Evolutionary conservation across 2,329 filamentous ascomycete species (phyloP), one percentile per base, ranked within the genome.

Genomic region (Cadophora luteo-olivacea): DNA sequence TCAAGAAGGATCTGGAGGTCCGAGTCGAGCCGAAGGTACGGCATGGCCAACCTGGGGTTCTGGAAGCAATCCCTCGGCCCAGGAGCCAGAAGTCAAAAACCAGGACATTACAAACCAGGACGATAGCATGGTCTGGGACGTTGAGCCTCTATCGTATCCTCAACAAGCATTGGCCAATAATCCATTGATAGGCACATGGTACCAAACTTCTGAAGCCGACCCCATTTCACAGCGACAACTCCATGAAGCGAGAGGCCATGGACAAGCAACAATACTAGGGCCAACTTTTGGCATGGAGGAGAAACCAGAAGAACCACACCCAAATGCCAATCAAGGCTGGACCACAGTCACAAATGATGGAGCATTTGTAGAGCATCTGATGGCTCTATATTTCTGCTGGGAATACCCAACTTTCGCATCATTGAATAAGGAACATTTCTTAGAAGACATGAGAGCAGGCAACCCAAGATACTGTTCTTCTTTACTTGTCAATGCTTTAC

Each of bases 381-480:
- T 92, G 64, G 83, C 86, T 0, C 81, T 92, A 38, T 92, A 92
- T 79, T 92, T 92, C 72, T 91, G 89, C 80, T 93, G 91, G 86
- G 87, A 91, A 72, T 92, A 93, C 76, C 89, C 91, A 2, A 92
- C 90, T 14, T 92, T 92, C 78, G 87, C 90, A 3, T 87, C 91
- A 2, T 84, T 93, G 55, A 91, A 89, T 88, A 77, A 77, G 60
- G 75, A 77, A 49, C 73, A 77, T 64, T 77, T 77, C 54, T 29
- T 77, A 22, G 67, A 73, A 41, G 73, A 74, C 52, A 77, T 75
- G 57, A 61, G 62, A 45, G 55, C 32, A 7, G 75, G 75, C 1
- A 72, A 66, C 29, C 58, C 48, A 19, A 68, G 69, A 54, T 62
- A 74, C 54, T 77, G 75, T 54, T 36, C 82, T 88, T 58, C 89